Evolutionary conservation across 1,284 basidiomycete genomes (phyloP), one percentile per base, ranked within the genome.

Genomic region (Phellinidium pouzarii): DNA sequence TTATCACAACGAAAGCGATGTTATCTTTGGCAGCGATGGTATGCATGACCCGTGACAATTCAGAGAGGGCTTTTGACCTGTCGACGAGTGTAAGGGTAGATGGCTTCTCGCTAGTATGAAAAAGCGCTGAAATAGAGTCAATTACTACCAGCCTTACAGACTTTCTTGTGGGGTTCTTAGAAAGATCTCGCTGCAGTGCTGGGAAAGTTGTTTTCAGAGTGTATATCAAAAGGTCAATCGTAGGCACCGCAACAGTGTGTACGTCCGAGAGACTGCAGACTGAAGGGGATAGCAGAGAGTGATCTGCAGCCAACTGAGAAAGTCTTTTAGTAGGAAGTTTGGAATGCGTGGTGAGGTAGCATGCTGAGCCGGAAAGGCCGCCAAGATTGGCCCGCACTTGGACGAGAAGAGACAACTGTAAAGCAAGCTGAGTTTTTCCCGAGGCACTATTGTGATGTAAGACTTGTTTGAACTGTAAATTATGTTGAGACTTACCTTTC

Each of bases 351-450:
- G 84, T 87, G 53, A 95, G 66, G 65, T 87, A 90, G 66, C 81
- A 91, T 25, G 79, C 74, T 23, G 77, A 82, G 40, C 77, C 88
- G 44, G 62, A 72, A 44, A 80, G 66, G 38, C 79, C 82, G 9
- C 76, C 79, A 3, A 70, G 67, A 37, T 65, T 64, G 52, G 14
- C 61, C 38, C 86, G 80, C 1, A 90, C 71, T 64, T 94, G 91
- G 0, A 87, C 84, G 17, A 77, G 72, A 22, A 94, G 69, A 3
- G 88, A 82, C 3, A 91, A 73, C 59, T 91, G 87, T 14, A 94
- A 72, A 1, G 86, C 86, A 3, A 94, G 68, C 61, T 94, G 91
- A 1, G 89, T 91, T 68, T 95, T 95, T 27, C 92, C 92, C 22
- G 91, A 81, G 22, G 89, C 83, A 65, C 91, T 94, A 60, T 14